phyloP scores from a whole-genome alignment of 129 eudicot species.

The Deinandra increscens region DNA sequence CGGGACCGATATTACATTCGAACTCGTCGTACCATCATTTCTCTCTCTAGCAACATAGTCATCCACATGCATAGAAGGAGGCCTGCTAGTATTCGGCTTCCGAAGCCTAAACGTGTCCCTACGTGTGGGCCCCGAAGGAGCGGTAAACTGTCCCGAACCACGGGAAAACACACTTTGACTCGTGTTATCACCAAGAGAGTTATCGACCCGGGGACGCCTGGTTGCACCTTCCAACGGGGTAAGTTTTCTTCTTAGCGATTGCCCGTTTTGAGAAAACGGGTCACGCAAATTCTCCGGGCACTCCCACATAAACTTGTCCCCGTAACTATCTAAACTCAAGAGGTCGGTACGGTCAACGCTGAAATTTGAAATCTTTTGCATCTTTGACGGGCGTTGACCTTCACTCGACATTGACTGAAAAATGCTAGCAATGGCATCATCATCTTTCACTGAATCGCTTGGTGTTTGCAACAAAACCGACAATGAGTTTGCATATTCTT shows the following conservation, averaged over 20 bases:
- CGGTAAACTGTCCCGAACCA: conserved; percentile 50
- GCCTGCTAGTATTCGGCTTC: conserved; percentile 97
- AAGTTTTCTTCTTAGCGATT: conserved; percentile 61
- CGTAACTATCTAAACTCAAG: conserved; percentile 41
- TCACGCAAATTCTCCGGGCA: conserved; percentile 91
- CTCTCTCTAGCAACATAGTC: conserved; percentile 90
- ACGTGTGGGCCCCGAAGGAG: conserved; percentile 73
- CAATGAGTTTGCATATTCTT: conserved; percentile 50
- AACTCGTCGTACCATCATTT: conserved; percentile 58
- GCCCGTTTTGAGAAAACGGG: conserved; percentile 58
- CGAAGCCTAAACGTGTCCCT: conserved; percentile 90
- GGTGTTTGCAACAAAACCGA: conserved; percentile 51
- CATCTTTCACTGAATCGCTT: conserved; percentile 33
- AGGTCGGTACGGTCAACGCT: conserved; percentile 54
- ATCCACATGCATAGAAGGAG: conserved; percentile 98
- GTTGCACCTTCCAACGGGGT: conserved; percentile 58
- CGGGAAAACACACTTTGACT: conserved; percentile 51
- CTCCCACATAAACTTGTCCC: conserved; percentile 76
- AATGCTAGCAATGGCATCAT: conserved; percentile 32
- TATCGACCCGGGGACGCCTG: conserved; percentile 76
- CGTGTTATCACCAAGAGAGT: conserved; percentile 43
- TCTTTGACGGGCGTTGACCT: conserved; percentile 36
- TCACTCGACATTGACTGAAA: conserved; percentile 28
- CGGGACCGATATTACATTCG: conserved; percentile 81
- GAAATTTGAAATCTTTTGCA: conserved; percentile 48